These are phyloP conservation scores for Suillus lakei DNA, from an alignment of 768 basidiomycete species.

Conservation along the genomic window DNA sequence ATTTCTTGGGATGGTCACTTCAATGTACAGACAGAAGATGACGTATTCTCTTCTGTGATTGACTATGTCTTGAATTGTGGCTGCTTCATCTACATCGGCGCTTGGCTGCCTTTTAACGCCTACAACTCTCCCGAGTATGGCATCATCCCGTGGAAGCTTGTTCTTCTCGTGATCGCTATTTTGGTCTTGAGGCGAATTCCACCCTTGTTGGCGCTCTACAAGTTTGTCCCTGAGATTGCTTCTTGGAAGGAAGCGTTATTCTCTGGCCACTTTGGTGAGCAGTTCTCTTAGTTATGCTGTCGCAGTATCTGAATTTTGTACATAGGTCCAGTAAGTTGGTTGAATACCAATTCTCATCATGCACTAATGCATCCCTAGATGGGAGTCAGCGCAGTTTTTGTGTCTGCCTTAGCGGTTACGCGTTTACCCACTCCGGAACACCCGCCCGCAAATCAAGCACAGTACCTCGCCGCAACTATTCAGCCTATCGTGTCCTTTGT, in stretches of 20 bases:
- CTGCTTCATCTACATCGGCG: conserved; percentile 86
- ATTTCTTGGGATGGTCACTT: conserved; percentile 93
- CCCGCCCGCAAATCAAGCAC: conserved; percentile 71
- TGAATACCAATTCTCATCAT: not conserved
- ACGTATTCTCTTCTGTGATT: conserved; percentile 88
- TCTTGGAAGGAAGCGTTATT: conserved; percentile 90
- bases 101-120: conserved; percentile 74
- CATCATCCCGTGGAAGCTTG: conserved; percentile 71
- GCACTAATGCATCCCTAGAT: conserved; percentile 50
- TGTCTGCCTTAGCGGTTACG: conserved; percentile 72
- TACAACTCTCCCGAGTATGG: conserved; percentile 63
- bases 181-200: conserved; percentile 83
- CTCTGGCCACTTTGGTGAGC: conserved; percentile 84
- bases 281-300: conserved; percentile 12
- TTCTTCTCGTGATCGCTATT: conserved; percentile 69
- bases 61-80: conserved; percentile 84
- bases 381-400: conserved; percentile 93
- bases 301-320: not conserved
- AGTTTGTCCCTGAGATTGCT: conserved; percentile 84
- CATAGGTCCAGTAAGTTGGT: conserved; percentile 55
- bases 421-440: conserved; percentile 59
- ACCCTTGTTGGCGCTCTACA: conserved; percentile 73
- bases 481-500: conserved; percentile 89
- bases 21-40: conserved; percentile 79
- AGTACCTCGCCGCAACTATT: conserved; percentile 72